Conservation (phyloP, 2,329 filamentous ascomycete species). For the Aspergillus tamarii region DNA sequence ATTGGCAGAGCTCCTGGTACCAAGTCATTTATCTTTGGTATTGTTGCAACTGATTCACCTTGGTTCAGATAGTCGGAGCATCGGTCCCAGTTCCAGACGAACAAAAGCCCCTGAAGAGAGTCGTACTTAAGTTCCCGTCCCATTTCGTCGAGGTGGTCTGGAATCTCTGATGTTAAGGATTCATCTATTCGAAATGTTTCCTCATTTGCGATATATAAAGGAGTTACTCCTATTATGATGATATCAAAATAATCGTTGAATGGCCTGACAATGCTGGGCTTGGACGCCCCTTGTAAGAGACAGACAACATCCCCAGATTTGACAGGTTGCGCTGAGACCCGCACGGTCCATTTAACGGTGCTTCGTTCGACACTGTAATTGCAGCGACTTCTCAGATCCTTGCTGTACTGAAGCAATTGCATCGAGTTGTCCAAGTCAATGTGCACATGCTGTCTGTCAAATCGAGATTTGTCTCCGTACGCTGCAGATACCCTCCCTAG, state of each 20-base stretch:
- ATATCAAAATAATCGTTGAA: background rate
- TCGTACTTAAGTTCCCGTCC: background rate
- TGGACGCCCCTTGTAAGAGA: background rate
- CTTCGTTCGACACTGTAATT: background rate
- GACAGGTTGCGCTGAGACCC: background rate
- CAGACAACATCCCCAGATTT: conserved; percentile 2
- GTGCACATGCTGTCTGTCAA: background rate
- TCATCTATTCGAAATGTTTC: background rate
- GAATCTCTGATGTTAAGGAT: background rate
- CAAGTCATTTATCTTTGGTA: background rate
- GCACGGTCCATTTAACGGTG: background rate
- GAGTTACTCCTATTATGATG: background rate
- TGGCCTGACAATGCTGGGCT: background rate
- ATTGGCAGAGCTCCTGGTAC: background rate
- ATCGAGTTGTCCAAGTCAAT: background rate
- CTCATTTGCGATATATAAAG: background rate
- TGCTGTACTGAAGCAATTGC: background rate
- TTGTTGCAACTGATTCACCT: background rate
- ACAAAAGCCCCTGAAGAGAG: background rate
- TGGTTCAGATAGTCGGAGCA: background rate
- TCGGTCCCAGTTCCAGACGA: background rate
- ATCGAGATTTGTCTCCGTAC: background rate
- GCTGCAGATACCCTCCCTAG: background rate
- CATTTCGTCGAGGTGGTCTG: background rate
- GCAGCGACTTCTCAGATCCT: background rate